Percentiles rank a stretch among this genome's conserved stretches.
Conservation (phyloP, 441 rosid genomes). For the Metrosideros polymorpha region DNA sequence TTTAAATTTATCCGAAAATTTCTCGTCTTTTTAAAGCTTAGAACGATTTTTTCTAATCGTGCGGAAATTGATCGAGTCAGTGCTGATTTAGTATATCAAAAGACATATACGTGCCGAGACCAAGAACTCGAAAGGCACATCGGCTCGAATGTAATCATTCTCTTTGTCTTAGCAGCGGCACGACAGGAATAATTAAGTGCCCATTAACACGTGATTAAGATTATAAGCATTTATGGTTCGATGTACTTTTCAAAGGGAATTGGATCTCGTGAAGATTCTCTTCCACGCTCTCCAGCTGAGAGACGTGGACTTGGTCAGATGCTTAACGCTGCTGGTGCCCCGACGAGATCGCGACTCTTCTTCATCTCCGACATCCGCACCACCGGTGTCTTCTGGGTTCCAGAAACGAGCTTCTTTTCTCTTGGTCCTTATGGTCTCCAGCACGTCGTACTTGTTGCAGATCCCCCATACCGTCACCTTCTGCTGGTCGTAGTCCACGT, state of each 20-base stretch:
- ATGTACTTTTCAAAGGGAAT: constrained; percentile 30
- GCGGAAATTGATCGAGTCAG: too few species aligned
- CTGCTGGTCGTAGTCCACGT: constrained; percentile 52
- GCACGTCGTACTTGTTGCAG: constrained; percentile 65
- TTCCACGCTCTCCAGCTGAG: constrained; percentile 49
- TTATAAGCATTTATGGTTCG: neutral
- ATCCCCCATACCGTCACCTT: constrained; percentile 90
- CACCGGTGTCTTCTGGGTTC: constrained; percentile 27
- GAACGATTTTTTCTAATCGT: neutral
- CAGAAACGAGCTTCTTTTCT: constrained; percentile 73
- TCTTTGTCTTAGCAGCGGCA: neutral
- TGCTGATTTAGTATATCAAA: too few species aligned
- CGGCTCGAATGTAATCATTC: neutral
- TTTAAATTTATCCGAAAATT: neutral
- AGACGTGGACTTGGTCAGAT: constrained; percentile 16
- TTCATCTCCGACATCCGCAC: constrained; percentile 5
- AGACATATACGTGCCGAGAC: too few species aligned
- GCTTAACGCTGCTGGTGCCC: constrained; percentile 7
- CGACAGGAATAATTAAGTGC: neutral
- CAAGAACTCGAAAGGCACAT: neutral
- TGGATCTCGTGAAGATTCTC: constrained; percentile 51
- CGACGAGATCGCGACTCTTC: neutral
- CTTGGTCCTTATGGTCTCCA: constrained; percentile 47
- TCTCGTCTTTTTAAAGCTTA: neutral
- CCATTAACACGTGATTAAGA: neutral